Evolutionary conservation across 2,329 filamentous ascomycete genomes (phyloP).

Genomic region (Penicillium sp.): DNA sequence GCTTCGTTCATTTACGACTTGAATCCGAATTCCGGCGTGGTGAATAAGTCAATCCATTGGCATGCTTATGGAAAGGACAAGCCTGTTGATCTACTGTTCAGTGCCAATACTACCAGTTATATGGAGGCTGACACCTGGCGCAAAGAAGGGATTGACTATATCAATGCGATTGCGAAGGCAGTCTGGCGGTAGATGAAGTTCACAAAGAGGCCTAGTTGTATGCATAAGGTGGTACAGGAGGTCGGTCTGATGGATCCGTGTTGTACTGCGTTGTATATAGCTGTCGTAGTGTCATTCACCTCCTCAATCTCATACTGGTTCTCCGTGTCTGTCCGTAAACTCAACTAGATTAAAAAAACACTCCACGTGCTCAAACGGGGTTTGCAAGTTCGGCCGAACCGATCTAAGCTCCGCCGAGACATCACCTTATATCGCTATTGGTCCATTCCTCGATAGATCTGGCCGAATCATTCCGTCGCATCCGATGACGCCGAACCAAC

Average conservation of each 20-base stretch:
- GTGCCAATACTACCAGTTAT: conserved; percentile 55
- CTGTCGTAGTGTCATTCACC: not conserved
- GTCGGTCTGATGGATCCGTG: not conserved
- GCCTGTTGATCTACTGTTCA: conserved; percentile 58
- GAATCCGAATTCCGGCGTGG: conserved; percentile 51
- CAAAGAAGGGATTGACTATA: conserved; percentile 40
- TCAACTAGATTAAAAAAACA: not conserved
- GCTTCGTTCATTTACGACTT: conserved; percentile 56
- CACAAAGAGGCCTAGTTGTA: not conserved
- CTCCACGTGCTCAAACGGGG: conserved; percentile 11
- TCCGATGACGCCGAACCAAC: conserved; percentile 17
- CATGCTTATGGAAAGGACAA: conserved; percentile 50
- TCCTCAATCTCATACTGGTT: not conserved
- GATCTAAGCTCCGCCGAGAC: conserved; percentile 1
- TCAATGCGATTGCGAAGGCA: conserved; percentile 35
- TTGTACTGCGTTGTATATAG: not conserved
- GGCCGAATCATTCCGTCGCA: conserved; percentile 5
- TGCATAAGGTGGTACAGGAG: not conserved
- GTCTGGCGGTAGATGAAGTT: conserved; percentile 29
- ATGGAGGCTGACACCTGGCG: conserved; percentile 56
- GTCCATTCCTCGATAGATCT: not conserved
- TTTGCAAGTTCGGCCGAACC: conserved; percentile 6
- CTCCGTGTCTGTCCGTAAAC: not conserved
- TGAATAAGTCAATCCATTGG: conserved; percentile 45
- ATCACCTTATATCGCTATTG: not conserved